Evolutionary conservation across 2,329 filamentous ascomycete species (phyloP), one percentile per base, ranked within the genome.

Genomic region (Aureobasidium sp.): DNA sequence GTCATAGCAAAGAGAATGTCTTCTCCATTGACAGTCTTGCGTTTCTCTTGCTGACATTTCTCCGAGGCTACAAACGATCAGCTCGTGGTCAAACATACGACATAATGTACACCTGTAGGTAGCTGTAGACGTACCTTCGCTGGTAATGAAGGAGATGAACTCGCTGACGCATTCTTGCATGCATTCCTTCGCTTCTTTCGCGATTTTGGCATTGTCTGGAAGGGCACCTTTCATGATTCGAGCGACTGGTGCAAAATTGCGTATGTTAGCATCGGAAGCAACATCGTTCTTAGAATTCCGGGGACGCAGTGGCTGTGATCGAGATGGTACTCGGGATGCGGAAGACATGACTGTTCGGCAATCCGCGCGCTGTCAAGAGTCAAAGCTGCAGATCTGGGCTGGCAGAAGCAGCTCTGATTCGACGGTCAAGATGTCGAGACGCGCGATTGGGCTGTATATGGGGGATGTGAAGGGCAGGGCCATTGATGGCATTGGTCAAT

Each of bases 161-260:
- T 99, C 94, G 86, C 92, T 97, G 63, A 99, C 94, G 73, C 94
- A 99, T 77, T 99, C 94, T 77, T 99, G 94, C 94, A 99, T 97
- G 78, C 94, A 99, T 75, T 99, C 94, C 77, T 99, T 99, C 62
- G 94, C 94, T 75, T 99, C 94, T 75, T 99, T 99, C 32, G 72
- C 72, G 53, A 99, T 99, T 79, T 99, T 99, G 68, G 94, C 94
- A 73, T 99, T 99, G 68, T 99, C 94, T 57, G 94, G 94, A 53
- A 99, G 82, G 7, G 94, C 94, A 70, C 91, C 89, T 78, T 99
- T 99, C 94, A 99, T 99, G 76, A 99, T 97, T 62, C 94, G 89
- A 68, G 94, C 94, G 72, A 99, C 94, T 99, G 88, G 87, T 78
- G 86, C 88, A 85, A 90, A 91, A 79, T 94, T 94, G 72, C 88